Conservation (phyloP, 192 early-diverging fungal species). For the Neocallimastix lanati region DNA sequence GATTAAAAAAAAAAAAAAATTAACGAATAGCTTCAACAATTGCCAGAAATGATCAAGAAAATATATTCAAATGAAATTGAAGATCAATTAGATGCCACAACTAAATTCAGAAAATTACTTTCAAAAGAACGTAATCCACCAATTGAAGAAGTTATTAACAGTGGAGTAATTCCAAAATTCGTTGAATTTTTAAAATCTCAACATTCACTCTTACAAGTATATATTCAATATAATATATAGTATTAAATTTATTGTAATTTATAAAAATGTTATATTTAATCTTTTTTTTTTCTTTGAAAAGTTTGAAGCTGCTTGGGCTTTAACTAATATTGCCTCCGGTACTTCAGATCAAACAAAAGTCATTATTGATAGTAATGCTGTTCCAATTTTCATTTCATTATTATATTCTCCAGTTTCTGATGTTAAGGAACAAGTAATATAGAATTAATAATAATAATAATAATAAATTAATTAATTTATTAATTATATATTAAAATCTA, state of each 20-base stretch:
- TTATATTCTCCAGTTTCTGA: constrained; percentile 64
- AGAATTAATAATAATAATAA: too few species aligned
- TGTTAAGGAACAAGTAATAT: constrained; percentile 74
- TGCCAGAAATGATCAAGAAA: constrained; percentile 59
- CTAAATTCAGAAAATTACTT: constrained; percentile 83
- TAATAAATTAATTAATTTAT: not conserved
- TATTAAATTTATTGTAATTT: not conserved
- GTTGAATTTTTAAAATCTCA: constrained; percentile 80
- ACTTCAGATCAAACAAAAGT: constrained; percentile 82
- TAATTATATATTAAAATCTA: too few species aligned
- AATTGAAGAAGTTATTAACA: constrained; percentile 86
- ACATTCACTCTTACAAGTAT: constrained; percentile 68
- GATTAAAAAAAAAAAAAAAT: too few species aligned
- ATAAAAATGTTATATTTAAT: not conserved
- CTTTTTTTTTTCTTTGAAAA: constrained; percentile 7
- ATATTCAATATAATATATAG: too few species aligned
- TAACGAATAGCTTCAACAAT: constrained; percentile 43
- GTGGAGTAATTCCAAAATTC: constrained; percentile 82
- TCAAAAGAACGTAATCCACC: constrained; percentile 90
- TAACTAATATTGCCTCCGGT: constrained; percentile 98
- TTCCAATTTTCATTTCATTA: constrained; percentile 79
- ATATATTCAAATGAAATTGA: constrained; percentile 64
- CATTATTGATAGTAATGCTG: constrained; percentile 80
- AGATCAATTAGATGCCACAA: constrained; percentile 59
- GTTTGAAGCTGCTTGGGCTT: constrained; percentile 98